Base-by-base conservation (phyloP, 208 protist genomes). In the Acanthamoeba healyi region DNA sequence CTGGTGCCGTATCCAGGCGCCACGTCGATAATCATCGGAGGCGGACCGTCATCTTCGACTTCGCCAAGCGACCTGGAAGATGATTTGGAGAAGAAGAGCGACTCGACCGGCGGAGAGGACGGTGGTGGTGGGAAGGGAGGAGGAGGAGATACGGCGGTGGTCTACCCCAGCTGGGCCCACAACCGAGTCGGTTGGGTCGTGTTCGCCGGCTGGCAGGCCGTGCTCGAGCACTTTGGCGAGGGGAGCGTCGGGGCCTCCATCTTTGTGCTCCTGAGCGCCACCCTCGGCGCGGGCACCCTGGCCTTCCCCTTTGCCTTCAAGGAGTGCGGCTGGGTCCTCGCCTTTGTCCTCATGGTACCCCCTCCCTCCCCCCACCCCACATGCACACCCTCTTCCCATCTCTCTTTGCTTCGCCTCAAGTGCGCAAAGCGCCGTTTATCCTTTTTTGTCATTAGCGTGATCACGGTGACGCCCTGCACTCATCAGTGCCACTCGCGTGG, bases 231-330 rank as follows among this genome's bases (percentile, higher is more conserved):
- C 70, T 79, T 79, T 44, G 70, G 70, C 38, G 70, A 79, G 70
- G 79, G 79, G 40, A n/a, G 79, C 17, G 79, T 87, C 7, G 46
- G 40, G 5, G 36, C 79, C 14, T 87, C 79, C 44, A 32, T 87
- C 17, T 87, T 87, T n/a, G 79, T 87, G 24, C 79, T 87, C 26
- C 79, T 87, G 12, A 87, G 79, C 26, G 79, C 79, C 79, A 87
- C 79, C 9, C 79, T 87, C 9, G 79, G 79, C 46, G 79, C 79
- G 5, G 79, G 79, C 79, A 63, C 79, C 26, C 79, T 87, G 42
- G 79, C 79, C 44, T 61, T 87, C 46, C 79, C 79, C 44, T 87
- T 63, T n/a, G 79, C 79, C 79, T 54, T 87, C 46, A 54, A 61
- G 42, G 79, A 87, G 42, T 87, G 79, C 46, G 79, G 79, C 26